Base-by-base conservation (phyloP, 306 rosid species). In the Echinosophora koreensis region DNA sequence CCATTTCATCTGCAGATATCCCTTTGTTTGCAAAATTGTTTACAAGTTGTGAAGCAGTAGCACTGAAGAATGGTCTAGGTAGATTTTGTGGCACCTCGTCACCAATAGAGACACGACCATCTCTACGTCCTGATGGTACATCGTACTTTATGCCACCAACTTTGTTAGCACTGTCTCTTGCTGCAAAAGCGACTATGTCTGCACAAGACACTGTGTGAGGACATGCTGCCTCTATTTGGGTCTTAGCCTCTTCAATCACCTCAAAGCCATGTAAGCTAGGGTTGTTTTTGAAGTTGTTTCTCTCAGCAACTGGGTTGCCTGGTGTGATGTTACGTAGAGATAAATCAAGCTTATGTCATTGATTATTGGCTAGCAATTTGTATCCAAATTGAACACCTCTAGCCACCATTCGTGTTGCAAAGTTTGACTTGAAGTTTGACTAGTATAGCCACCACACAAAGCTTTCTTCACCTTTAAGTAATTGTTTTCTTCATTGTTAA, bases 211-310 rank as follows among this genome's bases (percentile, higher is more conserved):
- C 83, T 3, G 74, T 80, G 0, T 64, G 8, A 5, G 78, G 83
- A 62, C 78, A 80, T 44, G 41, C 17, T 0, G 67, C 37, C 27
- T 80, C 78, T 30, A 80, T 11, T 63, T 62, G 67, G 2, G 73
- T 12, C 42, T 80, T 80, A 0, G 41, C 52, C 0, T 80, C 78
- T 5, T 72, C 73, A 30, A 80, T 71, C 9, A 71, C 67, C 30
- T 80, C 79, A 10, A 80, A 80, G 3, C 83, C 83, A 1, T 38
- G 78, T 52, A 80, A 46, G 17, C 78, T 71, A 41, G 83, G 83
- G 13, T 80, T 80, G 83, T 80, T 80, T 27, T 49, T 15, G 1
- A 37, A 37, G 34, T 42, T 13, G 14, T 62, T 78, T 42, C 73
- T 63, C 30, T 80, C 83, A 1, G 78, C 62, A 1, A 14, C 4